Conservation (phyloP, 2,329 filamentous ascomycete genomes). For the Arthroderma sp. region DNA sequence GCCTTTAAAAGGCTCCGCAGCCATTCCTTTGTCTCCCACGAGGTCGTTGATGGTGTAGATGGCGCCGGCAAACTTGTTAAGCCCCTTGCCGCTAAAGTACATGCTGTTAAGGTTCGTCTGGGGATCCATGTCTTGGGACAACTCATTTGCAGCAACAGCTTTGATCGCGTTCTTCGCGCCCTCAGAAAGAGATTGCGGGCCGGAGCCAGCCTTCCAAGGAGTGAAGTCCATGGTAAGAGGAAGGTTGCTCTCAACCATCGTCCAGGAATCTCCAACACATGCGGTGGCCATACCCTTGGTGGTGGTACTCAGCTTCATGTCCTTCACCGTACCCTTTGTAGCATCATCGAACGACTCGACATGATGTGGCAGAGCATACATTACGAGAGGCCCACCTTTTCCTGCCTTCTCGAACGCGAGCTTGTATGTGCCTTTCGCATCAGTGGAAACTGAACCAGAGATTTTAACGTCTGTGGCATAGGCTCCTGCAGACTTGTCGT, state of each 20-base stretch:
- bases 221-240: conserved; percentile 63
- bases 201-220: conserved; percentile 54
- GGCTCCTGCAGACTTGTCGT: conserved; percentile 63
- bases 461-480: conserved; percentile 57
- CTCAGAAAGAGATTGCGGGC: conserved; percentile 31
- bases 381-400: conserved; percentile 51
- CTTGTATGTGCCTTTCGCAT: conserved; percentile 55
- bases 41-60: conserved; percentile 55
- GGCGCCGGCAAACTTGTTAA: conserved; percentile 64
- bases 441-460: conserved; percentile 47
- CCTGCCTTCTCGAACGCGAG: conserved; percentile 65
- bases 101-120: conserved; percentile 72
- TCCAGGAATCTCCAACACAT: conserved; percentile 62
- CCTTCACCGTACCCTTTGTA: conserved; percentile 39
- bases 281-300: conserved; percentile 73
- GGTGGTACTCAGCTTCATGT: conserved; percentile 59
- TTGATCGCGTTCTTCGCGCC: conserved; percentile 49
- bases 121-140: conserved; percentile 60
- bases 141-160: conserved; percentile 55
- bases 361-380: conserved; percentile 86
- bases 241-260: conserved; percentile 61
- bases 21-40: conserved; percentile 46
- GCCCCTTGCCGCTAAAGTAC: conserved; percentile 82
- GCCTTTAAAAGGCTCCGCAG: conserved; percentile 45
- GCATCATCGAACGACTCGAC: conserved; percentile 56